Evolutionary conservation across 192 early-diverging fungal genomes (phyloP).

Genomic region (Podila epicladia): DNA sequence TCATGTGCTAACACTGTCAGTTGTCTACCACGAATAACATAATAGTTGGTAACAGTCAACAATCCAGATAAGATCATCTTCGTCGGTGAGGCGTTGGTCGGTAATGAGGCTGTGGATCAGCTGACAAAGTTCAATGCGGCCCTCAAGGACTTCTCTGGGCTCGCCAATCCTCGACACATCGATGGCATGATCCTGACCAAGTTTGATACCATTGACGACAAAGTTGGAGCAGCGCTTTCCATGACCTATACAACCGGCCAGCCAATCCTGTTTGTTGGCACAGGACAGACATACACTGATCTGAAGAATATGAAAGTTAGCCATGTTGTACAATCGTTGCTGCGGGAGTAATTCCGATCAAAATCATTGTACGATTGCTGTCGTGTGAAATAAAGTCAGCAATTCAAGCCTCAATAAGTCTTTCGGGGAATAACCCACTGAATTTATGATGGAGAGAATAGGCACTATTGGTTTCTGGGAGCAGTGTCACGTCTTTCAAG

Average conservation of each 20-base stretch:
- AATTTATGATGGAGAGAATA: too few relatives aligned
- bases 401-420: too few relatives aligned
- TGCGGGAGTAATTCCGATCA: conserved; percentile 55
- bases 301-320: conserved; percentile 86
- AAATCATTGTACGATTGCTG: too few relatives aligned
- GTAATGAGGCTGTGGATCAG: conserved; percentile 97
- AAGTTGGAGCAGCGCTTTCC: conserved; percentile 94
- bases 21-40: background rate
- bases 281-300: conserved; percentile 97
- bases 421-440: too few relatives aligned
- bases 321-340: conserved; percentile 75
- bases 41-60: conserved; percentile 85
- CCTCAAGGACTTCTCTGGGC: conserved; percentile 87
- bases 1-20: background rate
- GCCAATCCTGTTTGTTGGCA: conserved; percentile 96
- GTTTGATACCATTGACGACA: conserved; percentile 97
- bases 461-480: too few relatives aligned
- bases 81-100: conserved; percentile 97
- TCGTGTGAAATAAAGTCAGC: too few relatives aligned
- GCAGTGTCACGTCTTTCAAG: too few relatives aligned
- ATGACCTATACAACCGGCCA: conserved; percentile 97
- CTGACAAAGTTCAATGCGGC: conserved; percentile 96
- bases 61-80: conserved; percentile 97
- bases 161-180: conserved; percentile 86
- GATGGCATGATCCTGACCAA: conserved; percentile 97